phyloP scores from a whole-genome alignment of 2,329 filamentous ascomycete genomes.

The Fusarium sp. region DNA sequence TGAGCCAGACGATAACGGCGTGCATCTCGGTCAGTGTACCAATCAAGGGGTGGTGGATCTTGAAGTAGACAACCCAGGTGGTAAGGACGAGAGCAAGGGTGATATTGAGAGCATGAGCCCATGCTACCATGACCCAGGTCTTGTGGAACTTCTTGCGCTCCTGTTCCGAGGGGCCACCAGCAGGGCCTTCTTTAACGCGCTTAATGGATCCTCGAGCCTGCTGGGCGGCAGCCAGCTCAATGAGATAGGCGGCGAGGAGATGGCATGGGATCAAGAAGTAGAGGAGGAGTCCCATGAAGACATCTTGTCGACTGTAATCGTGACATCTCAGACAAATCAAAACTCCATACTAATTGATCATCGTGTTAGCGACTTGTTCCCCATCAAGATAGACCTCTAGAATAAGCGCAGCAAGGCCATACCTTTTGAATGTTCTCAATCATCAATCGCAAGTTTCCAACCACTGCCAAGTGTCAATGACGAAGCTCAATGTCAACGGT shows the following conservation, averaged over 20 bases:
- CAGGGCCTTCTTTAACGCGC: constrained; percentile 63
- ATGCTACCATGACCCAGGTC: constrained; percentile 84
- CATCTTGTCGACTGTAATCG: constrained; percentile 83
- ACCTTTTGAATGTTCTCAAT: constrained; percentile 98
- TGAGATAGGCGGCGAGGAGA: constrained; percentile 88
- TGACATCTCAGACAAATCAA: constrained; percentile 92
- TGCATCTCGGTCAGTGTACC: constrained; percentile 92
- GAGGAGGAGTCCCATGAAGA: constrained; percentile 80
- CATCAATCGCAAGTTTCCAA: constrained; percentile 92
- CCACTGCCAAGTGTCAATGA: constrained; percentile 67
- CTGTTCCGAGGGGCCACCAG: constrained; percentile 63
- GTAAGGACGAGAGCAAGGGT: constrained; percentile 84
- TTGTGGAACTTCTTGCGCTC: constrained; percentile 75
- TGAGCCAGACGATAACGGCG: constrained; percentile 95
- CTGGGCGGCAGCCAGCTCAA: constrained; percentile 85
- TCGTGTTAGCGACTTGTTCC: constrained; percentile 13
- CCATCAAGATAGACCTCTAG: background rate
- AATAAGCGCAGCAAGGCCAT: constrained; percentile 7
- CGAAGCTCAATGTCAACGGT: constrained; percentile 24
- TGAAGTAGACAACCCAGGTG: constrained; percentile 87
- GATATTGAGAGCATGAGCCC: constrained; percentile 86
- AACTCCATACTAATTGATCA: constrained; percentile 83
- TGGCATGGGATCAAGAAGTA: constrained; percentile 92
- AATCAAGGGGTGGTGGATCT: constrained; percentile 92
- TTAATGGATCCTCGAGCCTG: constrained; percentile 79